Conservation (phyloP, 352 stramenopile species). For the Phytophthora sp. region DNA sequence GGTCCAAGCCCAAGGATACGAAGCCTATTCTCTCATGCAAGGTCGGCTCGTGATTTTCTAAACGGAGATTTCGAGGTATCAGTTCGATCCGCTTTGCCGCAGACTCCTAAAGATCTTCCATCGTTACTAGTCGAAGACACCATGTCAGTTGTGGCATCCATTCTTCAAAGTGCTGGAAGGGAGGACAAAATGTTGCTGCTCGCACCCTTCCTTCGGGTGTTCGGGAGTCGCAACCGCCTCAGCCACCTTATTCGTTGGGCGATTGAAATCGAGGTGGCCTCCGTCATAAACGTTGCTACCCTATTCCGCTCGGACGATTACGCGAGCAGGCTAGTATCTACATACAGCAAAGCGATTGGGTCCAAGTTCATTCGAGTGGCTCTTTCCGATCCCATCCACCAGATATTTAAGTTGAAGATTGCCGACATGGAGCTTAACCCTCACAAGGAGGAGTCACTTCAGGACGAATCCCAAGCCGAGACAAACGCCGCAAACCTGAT, state of each 20-base stretch:
- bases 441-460: conserved; percentile 53
- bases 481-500: conserved; percentile 83
- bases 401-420: conserved; percentile 68
- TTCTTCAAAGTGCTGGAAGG: conserved; percentile 71
- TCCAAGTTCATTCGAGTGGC: conserved; percentile 73
- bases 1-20: conserved; percentile 36
- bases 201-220: conserved; percentile 67
- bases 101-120: conserved; percentile 50
- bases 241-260: conserved; percentile 72
- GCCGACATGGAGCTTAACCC: conserved; percentile 81
- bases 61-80: conserved; percentile 40
- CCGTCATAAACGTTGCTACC: conserved; percentile 78
- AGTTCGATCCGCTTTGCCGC: conserved; percentile 7
- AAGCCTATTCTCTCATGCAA: conserved; percentile 44
- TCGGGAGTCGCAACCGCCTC: conserved; percentile 62
- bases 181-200: conserved; percentile 84
- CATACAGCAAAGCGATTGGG: conserved; percentile 78
- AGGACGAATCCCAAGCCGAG: conserved; percentile 37
- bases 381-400: conserved; percentile 63
- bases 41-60: conserved; percentile 53
- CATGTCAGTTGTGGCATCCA: conserved; percentile 77
- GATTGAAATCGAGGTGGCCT: conserved; percentile 79
- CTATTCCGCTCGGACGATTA: conserved; percentile 83
- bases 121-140: conserved; percentile 70
- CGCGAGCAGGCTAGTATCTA: conserved; percentile 71